These are phyloP conservation scores for Triticum urartu DNA, from an alignment of 176 grass and related monocot genomes.

Conservation along the genomic window DNA sequence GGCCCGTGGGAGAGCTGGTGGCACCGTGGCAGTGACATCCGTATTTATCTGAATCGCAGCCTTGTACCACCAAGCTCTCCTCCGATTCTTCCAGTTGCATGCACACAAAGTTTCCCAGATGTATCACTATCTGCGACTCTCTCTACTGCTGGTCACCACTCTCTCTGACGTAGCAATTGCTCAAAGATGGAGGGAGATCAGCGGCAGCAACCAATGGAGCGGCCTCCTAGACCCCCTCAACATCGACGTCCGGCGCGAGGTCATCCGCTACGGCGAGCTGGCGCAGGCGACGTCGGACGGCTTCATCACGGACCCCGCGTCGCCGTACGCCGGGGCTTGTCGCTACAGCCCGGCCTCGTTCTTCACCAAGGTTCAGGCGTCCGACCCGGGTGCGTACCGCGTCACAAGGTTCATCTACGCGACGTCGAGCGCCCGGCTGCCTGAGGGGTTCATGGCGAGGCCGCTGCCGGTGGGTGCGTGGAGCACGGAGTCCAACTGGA, in stretches of 20 bases:
- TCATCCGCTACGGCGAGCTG: conserved; percentile 76
- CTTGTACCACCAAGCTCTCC: background rate
- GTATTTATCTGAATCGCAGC: background rate
- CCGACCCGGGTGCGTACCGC: conserved; percentile 37
- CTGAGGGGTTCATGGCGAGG: conserved; percentile 33
- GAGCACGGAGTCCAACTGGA: conserved; percentile 73
- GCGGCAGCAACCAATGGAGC: conserved; percentile 49
- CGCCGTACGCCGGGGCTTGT: conserved; percentile 54
- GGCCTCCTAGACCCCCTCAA: conserved; percentile 59
- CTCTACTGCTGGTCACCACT: background rate
- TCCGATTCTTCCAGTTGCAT: conserved; percentile 16
- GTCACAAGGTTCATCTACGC: conserved; percentile 80
- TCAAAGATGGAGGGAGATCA: conserved; percentile 51
- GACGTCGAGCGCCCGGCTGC: conserved; percentile 47
- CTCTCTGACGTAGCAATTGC: conserved; percentile 25
- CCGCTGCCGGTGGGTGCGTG: conserved; percentile 34
- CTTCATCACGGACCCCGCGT: conserved; percentile 56
- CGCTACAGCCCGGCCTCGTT: conserved; percentile 40
- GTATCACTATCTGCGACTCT: conserved; percentile 19
- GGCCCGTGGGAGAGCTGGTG: background rate
- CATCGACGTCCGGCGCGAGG: conserved; percentile 46
- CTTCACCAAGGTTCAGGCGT: conserved; percentile 40
- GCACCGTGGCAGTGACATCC: background rate
- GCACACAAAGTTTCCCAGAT: conserved; percentile 27
- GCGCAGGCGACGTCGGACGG: conserved; percentile 63